Percentiles rank a stretch among this genome's conserved stretches.
Conservation (phyloP, 176 grass and related monocot genomes). For the Triticum dicoccoides region DNA sequence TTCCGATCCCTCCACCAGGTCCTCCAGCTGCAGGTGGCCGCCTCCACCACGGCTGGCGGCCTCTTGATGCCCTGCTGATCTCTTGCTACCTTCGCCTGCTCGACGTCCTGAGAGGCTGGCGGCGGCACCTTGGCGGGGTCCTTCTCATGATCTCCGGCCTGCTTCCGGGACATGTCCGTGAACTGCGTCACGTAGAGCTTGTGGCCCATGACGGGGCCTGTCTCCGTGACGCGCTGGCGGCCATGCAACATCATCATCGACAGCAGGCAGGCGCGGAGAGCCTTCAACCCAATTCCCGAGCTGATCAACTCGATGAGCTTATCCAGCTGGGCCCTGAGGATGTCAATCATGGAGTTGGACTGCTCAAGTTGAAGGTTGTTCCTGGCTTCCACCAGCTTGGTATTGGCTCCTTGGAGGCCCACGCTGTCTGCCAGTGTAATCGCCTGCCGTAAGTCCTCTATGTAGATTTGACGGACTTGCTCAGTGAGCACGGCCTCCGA, state of each 20-base stretch:
- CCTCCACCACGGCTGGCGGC: background rate
- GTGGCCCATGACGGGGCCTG: background rate
- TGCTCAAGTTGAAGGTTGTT: background rate
- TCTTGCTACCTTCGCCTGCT: background rate
- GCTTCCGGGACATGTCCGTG: background rate
- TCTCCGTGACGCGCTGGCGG: background rate
- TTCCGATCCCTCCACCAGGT: background rate
- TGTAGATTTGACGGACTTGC: background rate
- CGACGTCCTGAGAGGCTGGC: background rate
- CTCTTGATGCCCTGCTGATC: background rate
- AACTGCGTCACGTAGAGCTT: background rate
- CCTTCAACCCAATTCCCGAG: background rate
- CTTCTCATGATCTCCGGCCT: background rate
- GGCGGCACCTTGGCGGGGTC: background rate
- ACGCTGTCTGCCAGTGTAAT: background rate
- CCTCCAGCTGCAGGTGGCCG: background rate
- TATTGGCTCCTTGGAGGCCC: background rate
- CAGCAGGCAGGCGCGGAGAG: background rate
- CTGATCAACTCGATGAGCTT: background rate
- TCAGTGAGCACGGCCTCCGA: background rate
- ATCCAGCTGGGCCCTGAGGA: background rate
- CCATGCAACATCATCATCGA: background rate
- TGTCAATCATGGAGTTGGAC: background rate
- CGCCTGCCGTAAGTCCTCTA: background rate
- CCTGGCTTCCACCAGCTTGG: conserved; percentile 7